These are phyloP conservation scores for Ascochyta pisi DNA, from an alignment of 2,329 filamentous ascomycete genomes.

Conservation along the genomic window DNA sequence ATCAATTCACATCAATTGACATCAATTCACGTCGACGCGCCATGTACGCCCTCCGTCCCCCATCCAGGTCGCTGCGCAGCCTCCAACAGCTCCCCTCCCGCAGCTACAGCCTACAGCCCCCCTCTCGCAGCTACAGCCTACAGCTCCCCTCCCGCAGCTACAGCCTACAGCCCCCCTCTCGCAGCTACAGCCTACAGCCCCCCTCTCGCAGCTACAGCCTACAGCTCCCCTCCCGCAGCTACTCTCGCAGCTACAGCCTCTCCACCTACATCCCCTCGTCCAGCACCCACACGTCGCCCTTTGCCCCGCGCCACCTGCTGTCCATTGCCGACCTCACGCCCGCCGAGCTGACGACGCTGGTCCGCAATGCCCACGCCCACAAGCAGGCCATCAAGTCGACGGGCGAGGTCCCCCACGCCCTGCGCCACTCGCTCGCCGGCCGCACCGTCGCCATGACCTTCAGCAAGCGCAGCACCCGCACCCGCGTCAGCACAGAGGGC, in stretches of 20 bases:
- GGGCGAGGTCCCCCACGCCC: conserved; percentile 63
- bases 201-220: too few species aligned
- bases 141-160: too few species aligned
- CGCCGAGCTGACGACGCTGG: conserved; percentile 78
- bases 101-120: too few species aligned
- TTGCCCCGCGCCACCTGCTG: conserved; percentile 82
- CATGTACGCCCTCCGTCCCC: conserved; percentile 45
- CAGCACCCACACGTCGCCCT: conserved; percentile 59
- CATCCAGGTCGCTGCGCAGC: conserved; percentile 39
- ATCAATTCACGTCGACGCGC: conserved; percentile 1
- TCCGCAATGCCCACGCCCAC: conserved; percentile 79
- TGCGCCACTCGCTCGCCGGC: conserved; percentile 70
- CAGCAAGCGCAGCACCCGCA: conserved; percentile 93
- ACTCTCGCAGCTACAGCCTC: conserved; percentile 39
- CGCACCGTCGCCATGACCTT: conserved; percentile 95
- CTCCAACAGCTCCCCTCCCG: too few species aligned
- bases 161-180: too few species aligned
- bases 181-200: too few species aligned
- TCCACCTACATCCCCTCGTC: conserved; percentile 38
- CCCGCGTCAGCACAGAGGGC: conserved; percentile 90
- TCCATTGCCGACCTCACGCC: conserved; percentile 87
- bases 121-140: too few species aligned
- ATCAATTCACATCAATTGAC: too few species aligned
- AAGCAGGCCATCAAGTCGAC: conserved; percentile 77
- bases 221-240: conserved; percentile 38